phyloP scores from a whole-genome alignment of 306 rosid species.

The Cicer arietinum region DNA sequence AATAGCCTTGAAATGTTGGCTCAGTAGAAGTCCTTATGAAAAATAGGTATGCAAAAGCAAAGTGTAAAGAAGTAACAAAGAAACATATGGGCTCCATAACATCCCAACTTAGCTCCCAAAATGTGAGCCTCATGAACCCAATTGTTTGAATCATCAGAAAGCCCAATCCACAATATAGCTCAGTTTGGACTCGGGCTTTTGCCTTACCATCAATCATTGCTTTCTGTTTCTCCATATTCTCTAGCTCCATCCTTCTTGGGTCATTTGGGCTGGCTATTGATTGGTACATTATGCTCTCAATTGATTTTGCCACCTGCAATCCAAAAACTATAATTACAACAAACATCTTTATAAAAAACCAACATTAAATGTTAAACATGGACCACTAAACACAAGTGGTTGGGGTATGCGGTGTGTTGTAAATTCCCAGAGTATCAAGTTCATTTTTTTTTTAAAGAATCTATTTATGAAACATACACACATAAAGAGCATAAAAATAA shows the following conservation, averaged over 20 bases:
- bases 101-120: constrained; percentile 96
- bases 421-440: too few species aligned
- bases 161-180: constrained; percentile 73
- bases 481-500: too few species aligned
- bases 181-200: constrained; percentile 55
- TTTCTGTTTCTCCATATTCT: constrained; percentile 65
- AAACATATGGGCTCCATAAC: constrained; percentile 99
- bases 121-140: constrained; percentile 83
- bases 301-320: constrained; percentile 67
- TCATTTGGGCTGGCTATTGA: constrained; percentile 63
- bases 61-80: constrained; percentile 64
- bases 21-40: constrained; percentile 73
- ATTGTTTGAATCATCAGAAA: constrained; percentile 58
- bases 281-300: constrained; percentile 56
- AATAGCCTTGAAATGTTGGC: constrained; percentile 76
- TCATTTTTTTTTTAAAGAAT: too few species aligned
- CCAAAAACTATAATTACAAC: neutral
- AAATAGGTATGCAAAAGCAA: constrained; percentile 63
- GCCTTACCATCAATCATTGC: constrained; percentile 62
- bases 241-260: constrained; percentile 59
- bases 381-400: too few species aligned
- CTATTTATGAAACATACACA: too few species aligned
- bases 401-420: too few species aligned
- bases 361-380: too few species aligned
- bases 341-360: neutral